Base-by-base conservation (phyloP, 345 rosid genomes). In the Cardamine resedifolia region DNA sequence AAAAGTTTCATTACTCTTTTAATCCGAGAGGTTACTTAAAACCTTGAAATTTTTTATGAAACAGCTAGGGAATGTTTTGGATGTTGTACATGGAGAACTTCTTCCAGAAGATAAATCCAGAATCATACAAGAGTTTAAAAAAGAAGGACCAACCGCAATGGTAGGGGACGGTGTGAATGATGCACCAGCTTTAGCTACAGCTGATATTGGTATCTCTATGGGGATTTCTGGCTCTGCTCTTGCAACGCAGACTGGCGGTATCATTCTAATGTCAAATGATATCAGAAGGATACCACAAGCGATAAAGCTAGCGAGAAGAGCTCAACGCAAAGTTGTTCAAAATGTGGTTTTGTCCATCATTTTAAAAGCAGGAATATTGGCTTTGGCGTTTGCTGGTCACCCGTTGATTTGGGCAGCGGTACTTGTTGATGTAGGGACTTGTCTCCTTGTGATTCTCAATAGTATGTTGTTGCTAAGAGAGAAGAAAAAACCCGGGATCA, bases 361-460 rank as follows among this genome's bases (percentile, higher is more conserved):
- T 33, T 82, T 90, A 0, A 95, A 90, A 78, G 77, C 62, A n/a
- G 94, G 84, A 11, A 85, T 95, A 41, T 78, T 95, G 12, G 77
- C 66, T 44, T 70, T 95, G 83, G 97, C 96, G 0, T 64, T 91
- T 52, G 85, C 84, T 10, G 99, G 96, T 28, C 89, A 91, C 60
- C 99, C 99, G 0, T 70, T 90, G 51, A 75, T 95, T 49, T 95
- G 99, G 99, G 97, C 96, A 0, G 99, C 98, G 0, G 97, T 92
- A 52, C 92, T 95, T 0, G 82, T 85, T 2, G 99, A 95, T 79
- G 90, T 88, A 0, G 99, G 88, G 3, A 90, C 99, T n/a, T 95
- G 98, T 77, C 10, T 95, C 63, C 50, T 95, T 2, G 99, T 95
- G 70, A 90, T 95, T 24, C 66, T 85, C 4, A 95, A 88, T 68